phyloP scores from a whole-genome alignment of 306 rosid species.

The Medicago arabica region DNA sequence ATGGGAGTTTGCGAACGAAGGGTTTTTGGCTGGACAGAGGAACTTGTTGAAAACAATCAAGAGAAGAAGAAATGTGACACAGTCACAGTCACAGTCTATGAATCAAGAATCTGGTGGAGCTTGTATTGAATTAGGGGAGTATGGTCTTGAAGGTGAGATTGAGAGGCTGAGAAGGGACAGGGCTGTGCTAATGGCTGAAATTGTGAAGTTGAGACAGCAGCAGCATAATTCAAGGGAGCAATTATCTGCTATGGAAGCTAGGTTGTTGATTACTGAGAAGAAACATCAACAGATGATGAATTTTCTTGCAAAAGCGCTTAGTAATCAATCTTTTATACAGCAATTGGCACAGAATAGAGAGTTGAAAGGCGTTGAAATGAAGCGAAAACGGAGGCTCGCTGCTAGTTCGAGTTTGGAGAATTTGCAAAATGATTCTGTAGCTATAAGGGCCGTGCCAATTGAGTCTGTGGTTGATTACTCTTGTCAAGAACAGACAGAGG shows the following conservation, averaged over 20 bases:
- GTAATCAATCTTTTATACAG: constrained; percentile 58
- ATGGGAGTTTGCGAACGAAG: constrained; percentile 97
- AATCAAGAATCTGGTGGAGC: constrained; percentile 53
- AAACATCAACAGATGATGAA: constrained; percentile 73
- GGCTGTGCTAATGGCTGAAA: constrained; percentile 66
- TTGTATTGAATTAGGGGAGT: constrained; percentile 79
- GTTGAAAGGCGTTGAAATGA: constrained; percentile 47
- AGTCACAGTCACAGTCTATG: constrained; percentile 52
- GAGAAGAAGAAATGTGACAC: constrained; percentile 81
- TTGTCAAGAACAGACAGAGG: constrained; percentile 52
- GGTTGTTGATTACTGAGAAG: constrained; percentile 66
- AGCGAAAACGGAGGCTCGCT: constrained; percentile 71
- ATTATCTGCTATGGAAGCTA: constrained; percentile 60
- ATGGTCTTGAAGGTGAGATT: constrained; percentile 74
- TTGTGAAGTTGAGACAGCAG: constrained; percentile 72
- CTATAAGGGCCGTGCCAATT: constrained; percentile 32
- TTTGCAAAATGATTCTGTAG: constrained; percentile 51
- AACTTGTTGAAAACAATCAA: constrained; percentile 75
- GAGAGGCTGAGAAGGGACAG: constrained; percentile 73
- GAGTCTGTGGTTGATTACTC: constrained; percentile 34
- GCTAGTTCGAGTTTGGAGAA: constrained; percentile 64
- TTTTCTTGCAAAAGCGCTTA: constrained; percentile 78
- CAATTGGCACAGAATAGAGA: constrained; percentile 51
- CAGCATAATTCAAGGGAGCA: constrained; percentile 68
- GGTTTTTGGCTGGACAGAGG: constrained; percentile 87